A percentile compares a stretch with the other conserved stretches of the same genome.
Conservation (phyloP, 306 rosid genomes). For the Fragaria vesca region DNA sequence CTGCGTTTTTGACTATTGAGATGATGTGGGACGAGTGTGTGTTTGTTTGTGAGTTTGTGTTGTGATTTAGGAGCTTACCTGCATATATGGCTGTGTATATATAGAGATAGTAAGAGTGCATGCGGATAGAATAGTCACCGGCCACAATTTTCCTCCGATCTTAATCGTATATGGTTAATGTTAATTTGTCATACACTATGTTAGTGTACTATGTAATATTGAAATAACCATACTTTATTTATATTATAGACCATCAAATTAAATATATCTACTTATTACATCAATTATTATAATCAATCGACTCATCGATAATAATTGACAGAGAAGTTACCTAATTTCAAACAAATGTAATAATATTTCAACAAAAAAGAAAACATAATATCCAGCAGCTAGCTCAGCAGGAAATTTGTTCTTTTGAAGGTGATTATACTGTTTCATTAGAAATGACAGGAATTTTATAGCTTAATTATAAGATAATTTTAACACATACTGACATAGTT, state of each 20-base stretch:
- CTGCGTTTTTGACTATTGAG: neutral
- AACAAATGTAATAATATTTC: too few species aligned
- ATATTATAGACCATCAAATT: neutral
- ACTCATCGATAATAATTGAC: too few species aligned
- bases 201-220: neutral
- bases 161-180: neutral
- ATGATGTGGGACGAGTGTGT: neutral
- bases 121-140: neutral
- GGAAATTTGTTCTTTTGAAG: neutral
- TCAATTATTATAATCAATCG: neutral
- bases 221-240: neutral
- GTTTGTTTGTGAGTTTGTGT: neutral
- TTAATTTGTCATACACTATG: neutral
- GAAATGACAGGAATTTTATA: neutral
- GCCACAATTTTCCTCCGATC: neutral
- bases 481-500: neutral
- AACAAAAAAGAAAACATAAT: too few species aligned
- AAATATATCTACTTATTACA: neutral
- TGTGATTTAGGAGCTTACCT: neutral
- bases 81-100: neutral
- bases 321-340: too few species aligned
- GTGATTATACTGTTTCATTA: neutral
- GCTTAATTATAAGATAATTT: neutral
- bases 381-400: neutral
- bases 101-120: neutral